Base-by-base conservation (phyloP, 2,329 filamentous ascomycete genomes). In the Stachybotrys echinatus region DNA sequence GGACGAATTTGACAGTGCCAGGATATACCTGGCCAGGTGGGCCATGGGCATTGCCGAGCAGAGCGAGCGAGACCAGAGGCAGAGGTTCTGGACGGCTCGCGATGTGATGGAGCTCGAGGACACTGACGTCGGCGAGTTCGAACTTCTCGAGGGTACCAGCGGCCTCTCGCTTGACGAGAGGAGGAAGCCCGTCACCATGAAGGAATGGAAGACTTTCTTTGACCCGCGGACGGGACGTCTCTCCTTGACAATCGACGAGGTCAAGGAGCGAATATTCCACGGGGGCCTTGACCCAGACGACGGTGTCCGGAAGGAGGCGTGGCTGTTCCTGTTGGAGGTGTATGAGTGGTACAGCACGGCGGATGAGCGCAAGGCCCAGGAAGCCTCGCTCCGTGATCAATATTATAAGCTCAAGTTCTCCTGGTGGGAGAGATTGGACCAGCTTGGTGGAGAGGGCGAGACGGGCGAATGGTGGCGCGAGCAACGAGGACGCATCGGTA, bases 1-100 rank as follows among this genome's bases (percentile, higher is more conserved):
- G 64, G 92, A 97, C 52, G 95, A 99, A 64, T 99, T 96, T 60
- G 95, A 99, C 73, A 96, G 91, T 61, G 94, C 95, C 4, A 82
- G 94, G 55, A 79, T 99, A 52, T 99, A 99, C 64, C 77, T 99
- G 38, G 94, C 94, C 20, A 80, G 94, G 55, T 99, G 94, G 94
- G 94, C 94, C 3, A 97, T 99, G 94, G 91, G 91, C 7, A 96
- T 99, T 55, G 92, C 94, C 0, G 95, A 99, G 66, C 94, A 99
- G 72, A 92, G 92, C 60, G 94, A 99, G 63, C 79, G 84, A 38
- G 94, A 99, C 60, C 77, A 87, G 21, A 88, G 84, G 47, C 87
- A 92, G 66, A 79, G 92, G 44, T 92, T 96, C 62, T 99, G 91
- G 88, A 96, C 92, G 0, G 92, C 90, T 1, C 85, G 85, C 55